These are phyloP conservation scores for Thielaviopsis populi DNA, from an alignment of 2,329 filamentous ascomycete genomes.

Conservation along the genomic window DNA sequence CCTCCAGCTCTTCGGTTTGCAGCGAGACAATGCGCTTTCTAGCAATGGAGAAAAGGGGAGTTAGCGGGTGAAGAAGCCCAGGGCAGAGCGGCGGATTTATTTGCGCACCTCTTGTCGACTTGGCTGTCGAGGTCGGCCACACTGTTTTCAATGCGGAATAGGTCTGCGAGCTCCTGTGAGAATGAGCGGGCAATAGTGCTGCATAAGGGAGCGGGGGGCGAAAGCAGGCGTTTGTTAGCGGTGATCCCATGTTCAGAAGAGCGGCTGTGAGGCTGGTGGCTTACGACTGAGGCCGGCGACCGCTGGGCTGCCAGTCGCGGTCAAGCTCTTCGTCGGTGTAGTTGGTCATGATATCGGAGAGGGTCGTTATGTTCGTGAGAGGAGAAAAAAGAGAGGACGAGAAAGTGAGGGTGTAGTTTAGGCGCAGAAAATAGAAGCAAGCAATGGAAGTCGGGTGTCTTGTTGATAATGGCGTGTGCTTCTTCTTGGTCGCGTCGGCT, in stretches of 20 bases:
- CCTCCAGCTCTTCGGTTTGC: constrained; percentile 67
- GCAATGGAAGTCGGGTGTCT: neutral
- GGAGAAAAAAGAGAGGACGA: neutral
- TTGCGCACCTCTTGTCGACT: constrained; percentile 64
- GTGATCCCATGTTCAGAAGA: neutral
- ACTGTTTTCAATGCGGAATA: constrained; percentile 75
- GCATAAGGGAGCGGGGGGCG: too few relatives aligned
- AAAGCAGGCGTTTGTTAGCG: constrained; percentile 12
- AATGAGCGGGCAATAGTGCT: constrained; percentile 83
- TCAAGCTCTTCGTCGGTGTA: constrained; percentile 50
- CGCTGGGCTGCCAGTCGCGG: constrained; percentile 66
- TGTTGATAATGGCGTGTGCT: too few relatives aligned
- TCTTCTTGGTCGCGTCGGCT: neutral
- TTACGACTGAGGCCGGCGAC: constrained; percentile 69
- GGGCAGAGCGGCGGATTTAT: constrained; percentile 7
- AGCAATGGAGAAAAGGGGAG: constrained; percentile 13
- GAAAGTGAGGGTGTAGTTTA: neutral
- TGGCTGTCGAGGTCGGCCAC: constrained; percentile 58
- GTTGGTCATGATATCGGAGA: constrained; percentile 26
- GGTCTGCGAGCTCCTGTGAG: constrained; percentile 69
- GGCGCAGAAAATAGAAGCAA: neutral
- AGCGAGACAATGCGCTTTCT: constrained; percentile 68
- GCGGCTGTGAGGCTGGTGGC: constrained; percentile 25
- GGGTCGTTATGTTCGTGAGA: constrained; percentile 3
- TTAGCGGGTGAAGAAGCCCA: constrained; percentile 10